Conservation (phyloP, 768 basidiomycete genomes). For the Scleroderma citrinum region DNA sequence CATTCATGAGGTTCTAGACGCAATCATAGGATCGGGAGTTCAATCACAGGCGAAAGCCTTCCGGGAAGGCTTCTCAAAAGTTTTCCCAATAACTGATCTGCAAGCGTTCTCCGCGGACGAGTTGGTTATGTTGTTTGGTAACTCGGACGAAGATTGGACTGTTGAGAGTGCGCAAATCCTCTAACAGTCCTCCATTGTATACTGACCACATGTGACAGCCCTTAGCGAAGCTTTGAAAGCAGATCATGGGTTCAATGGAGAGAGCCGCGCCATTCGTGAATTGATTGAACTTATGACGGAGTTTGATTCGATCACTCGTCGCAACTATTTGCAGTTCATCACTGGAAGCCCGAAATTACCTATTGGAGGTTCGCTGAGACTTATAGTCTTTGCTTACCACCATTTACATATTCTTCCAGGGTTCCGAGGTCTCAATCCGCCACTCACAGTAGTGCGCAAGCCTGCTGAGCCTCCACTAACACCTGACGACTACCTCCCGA, state of each 20-base stretch:
- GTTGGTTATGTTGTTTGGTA: slow-evolving; percentile 92
- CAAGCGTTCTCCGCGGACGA: slow-evolving; percentile 93
- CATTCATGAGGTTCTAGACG: slow-evolving; percentile 78
- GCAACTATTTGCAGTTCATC: slow-evolving; percentile 92
- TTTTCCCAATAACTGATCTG: slow-evolving; percentile 89
- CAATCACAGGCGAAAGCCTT: slow-evolving; percentile 82
- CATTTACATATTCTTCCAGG: slow-evolving; percentile 37
- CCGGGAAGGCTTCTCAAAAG: slow-evolving; percentile 91
- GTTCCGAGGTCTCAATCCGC: slow-evolving; percentile 91
- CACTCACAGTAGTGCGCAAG: slow-evolving; percentile 94
- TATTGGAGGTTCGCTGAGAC: slow-evolving; percentile 69
- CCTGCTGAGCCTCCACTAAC: slow-evolving; percentile 87
- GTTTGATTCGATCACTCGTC: slow-evolving; percentile 66
- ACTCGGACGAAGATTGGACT: slow-evolving; percentile 97
- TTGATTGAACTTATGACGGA: slow-evolving; percentile 82
- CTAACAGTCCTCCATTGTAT: background rate
- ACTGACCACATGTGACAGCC: slow-evolving; percentile 40
- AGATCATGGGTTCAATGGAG: slow-evolving; percentile 96
- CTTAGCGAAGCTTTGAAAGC: slow-evolving; percentile 89
- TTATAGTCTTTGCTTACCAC: background rate
- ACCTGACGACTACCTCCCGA: slow-evolving; percentile 92
- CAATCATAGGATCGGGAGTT: slow-evolving; percentile 78
- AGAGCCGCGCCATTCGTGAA: slow-evolving; percentile 86
- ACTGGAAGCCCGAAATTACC: slow-evolving; percentile 96
- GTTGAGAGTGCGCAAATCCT: slow-evolving; percentile 63